Conservation (phyloP, 306 rosid genomes). For the Quercus wislizeni region DNA sequence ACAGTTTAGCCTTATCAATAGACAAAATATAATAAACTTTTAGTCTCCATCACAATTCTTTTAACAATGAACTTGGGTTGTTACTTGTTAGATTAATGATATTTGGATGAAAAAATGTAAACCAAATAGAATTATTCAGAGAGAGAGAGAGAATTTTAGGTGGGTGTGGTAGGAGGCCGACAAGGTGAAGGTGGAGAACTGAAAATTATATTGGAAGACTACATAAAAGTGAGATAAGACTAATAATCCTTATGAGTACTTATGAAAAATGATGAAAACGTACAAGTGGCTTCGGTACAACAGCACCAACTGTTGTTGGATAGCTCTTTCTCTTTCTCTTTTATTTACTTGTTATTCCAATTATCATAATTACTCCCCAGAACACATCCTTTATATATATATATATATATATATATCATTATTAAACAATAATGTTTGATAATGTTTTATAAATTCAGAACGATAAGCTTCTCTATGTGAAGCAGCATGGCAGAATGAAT, state of each 20-base stretch:
- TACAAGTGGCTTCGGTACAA: constrained; percentile 18
- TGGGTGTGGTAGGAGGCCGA: constrained; percentile 22
- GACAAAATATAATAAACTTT: too few relatives aligned
- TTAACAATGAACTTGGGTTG: too few relatives aligned
- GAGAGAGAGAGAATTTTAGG: neutral
- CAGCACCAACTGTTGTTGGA: constrained; percentile 25
- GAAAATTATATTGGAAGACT: constrained; percentile 4
- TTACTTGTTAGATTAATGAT: too few relatives aligned
- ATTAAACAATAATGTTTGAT: too few relatives aligned
- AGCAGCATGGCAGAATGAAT: neutral
- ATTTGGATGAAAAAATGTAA: too few relatives aligned
- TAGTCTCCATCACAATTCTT: too few relatives aligned
- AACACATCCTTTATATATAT: neutral
- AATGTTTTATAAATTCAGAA: neutral
- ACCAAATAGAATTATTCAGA: too few relatives aligned
- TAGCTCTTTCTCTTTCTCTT: neutral
- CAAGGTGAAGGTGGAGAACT: constrained; percentile 1
- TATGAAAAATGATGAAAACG: neutral
- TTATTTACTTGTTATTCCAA: neutral
- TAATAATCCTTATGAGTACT: neutral
- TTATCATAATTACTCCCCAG: neutral
- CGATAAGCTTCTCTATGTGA: neutral
- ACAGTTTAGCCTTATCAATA: too few relatives aligned
- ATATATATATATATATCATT: neutral
- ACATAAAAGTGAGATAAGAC: constrained; percentile 16